Percentiles rank a stretch among this genome's conserved stretches.
Conservation (phyloP, 306 rosid genomes). For the Leucaena leucocephala region DNA sequence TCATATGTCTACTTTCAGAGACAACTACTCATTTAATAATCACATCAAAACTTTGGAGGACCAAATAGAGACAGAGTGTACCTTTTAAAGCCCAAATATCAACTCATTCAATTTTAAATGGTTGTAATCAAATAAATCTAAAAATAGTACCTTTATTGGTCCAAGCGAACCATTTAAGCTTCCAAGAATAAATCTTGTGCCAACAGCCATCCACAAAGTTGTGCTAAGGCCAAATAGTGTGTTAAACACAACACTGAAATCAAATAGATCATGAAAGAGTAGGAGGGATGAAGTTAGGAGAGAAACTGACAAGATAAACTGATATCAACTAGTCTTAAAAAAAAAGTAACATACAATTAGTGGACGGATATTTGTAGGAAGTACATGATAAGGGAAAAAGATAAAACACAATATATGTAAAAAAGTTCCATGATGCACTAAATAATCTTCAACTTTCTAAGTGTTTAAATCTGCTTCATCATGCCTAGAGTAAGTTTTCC, state of each 20-base stretch:
- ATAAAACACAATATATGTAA: no score
- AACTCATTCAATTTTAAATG: not conserved
- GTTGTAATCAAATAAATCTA: not conserved
- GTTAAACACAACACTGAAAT: slow-evolving; percentile 74
- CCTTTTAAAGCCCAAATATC: not conserved
- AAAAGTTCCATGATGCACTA: not conserved
- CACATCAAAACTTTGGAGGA: not conserved
- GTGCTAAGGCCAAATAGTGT: slow-evolving; percentile 92
- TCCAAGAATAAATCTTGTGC: slow-evolving; percentile 21
- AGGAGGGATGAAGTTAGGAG: no score
- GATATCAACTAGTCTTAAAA: no score
- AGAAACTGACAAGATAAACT: no score
- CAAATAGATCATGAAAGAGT: not conserved
- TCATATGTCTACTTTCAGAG: no score
- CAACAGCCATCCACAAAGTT: slow-evolving; percentile 79
- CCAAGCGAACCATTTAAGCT: slow-evolving; percentile 78
- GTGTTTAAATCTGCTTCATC: not conserved
- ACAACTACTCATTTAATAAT: no score
- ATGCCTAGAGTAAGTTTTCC: not conserved
- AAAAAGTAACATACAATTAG: no score
- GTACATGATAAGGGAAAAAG: no score
- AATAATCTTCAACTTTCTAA: not conserved
- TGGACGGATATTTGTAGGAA: no score
- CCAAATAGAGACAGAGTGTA: not conserved
- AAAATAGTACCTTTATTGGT: slow-evolving; percentile 72